A percentile compares a stretch with the other conserved stretches of the same genome.
Conservation (phyloP, 2,329 filamentous ascomycete genomes). For the Phialemoniopsis sp. region DNA sequence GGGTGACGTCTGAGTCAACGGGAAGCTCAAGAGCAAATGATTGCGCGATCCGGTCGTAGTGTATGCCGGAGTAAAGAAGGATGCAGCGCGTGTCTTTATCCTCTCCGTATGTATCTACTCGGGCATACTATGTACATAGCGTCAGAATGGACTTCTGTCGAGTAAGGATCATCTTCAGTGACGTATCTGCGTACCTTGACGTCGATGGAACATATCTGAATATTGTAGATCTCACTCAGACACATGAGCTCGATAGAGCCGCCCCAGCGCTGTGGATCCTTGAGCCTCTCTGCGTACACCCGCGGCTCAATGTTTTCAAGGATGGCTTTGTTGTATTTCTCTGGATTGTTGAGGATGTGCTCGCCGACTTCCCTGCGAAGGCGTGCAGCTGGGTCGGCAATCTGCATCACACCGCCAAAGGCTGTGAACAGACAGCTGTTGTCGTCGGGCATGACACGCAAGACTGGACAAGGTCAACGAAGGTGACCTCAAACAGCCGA, state of each 20-base stretch:
- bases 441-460: constrained; percentile 95
- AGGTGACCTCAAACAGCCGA: constrained; percentile 4
- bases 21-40: constrained; percentile 55
- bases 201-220: constrained; percentile 83
- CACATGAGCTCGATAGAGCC: constrained; percentile 88
- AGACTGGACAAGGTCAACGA: constrained; percentile 48
- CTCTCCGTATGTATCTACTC: constrained; percentile 75
- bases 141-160: too few species aligned
- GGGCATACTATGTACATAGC: constrained; percentile 18
- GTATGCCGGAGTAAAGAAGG: constrained; percentile 85
- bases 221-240: constrained; percentile 75
- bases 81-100: constrained; percentile 66
- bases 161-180: too few species aligned
- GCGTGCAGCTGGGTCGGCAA: constrained; percentile 40
- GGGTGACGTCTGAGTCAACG: constrained; percentile 68
- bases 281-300: constrained; percentile 79
- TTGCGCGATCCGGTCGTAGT: constrained; percentile 87
- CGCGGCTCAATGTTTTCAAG: constrained; percentile 64
- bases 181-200: constrained; percentile 45
- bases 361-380: constrained; percentile 75
- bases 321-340: constrained; percentile 71
- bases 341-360: constrained; percentile 69
- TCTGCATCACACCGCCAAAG: constrained; percentile 70
- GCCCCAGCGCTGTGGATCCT: constrained; percentile 79
- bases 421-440: constrained; percentile 94